Base-by-base conservation (phyloP, 441 rosid genomes). In the Eutrema salsugineum region DNA sequence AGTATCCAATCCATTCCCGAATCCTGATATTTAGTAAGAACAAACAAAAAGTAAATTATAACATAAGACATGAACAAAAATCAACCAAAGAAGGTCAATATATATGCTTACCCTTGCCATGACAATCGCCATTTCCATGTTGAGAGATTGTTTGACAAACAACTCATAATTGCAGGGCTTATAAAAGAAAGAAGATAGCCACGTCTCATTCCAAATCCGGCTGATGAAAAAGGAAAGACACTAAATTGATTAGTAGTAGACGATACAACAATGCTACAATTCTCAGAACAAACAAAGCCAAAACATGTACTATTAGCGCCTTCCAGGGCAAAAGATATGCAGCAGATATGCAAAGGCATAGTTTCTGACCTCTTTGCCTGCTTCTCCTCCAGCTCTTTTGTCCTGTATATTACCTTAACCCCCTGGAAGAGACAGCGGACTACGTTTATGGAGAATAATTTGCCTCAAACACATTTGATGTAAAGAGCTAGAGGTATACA, bases 51-150 rank as follows among this genome's bases (percentile, higher is more conserved):
- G 40, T 51, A 40, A 60, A 5, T 70, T 40, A 47, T 32, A 59
- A 71, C 28, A 70, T 67, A 63, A 77, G 58, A 42, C n/a, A 24
- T n/a, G 54, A 35, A 46, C 33, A 63, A 49, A 33, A 49, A 47
- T 27, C 28, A 72, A 59, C 33, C 54, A 62, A 38, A 61, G 4
- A 12, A 43, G 35, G 36, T 48, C 40, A 12, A 55, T 35, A 32
- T 30, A 35, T 72, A 8, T 50, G 28, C 84, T 59, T 86, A 89
- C 94, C 90, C 94, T 87, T 60, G 94, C 94, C 94, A 87, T 85
- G 83, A 85, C 83, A 76, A 89, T 89, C 61, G 94, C 94, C 91
- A 87, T 89, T 81, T 89, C 94, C 94, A 89, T 89, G 77, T 89
- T 87, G 78, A 89, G 91, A 74, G 94, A 89, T 66, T 89, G 94